These are phyloP conservation scores for Posidonia oceanica DNA, from an alignment of 116 monocot species.

Conservation along the genomic window DNA sequence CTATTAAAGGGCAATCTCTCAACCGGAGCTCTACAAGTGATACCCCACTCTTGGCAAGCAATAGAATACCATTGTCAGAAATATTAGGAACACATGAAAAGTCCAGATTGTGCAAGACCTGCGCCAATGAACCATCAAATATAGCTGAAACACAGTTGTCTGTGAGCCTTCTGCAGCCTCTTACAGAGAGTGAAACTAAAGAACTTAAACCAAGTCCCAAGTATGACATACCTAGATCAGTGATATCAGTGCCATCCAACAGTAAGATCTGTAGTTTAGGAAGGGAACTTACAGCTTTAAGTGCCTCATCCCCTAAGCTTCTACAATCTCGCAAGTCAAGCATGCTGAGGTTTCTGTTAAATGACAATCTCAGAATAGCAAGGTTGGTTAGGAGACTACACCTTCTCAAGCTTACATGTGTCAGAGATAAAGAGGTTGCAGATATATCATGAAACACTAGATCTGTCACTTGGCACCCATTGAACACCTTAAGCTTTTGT, in stretches of 20 bases:
- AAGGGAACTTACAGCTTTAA: slow-evolving; percentile 43
- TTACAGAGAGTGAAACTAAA: slow-evolving; percentile 62
- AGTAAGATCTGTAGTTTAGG: slow-evolving; percentile 48
- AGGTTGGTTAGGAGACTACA: slow-evolving; percentile 66
- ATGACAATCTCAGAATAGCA: slow-evolving; percentile 51
- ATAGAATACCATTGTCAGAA: slow-evolving; percentile 66
- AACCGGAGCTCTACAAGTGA: slow-evolving; percentile 68
- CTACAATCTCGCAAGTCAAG: slow-evolving; percentile 83
- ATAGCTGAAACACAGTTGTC: slow-evolving; percentile 47
- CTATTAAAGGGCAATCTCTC: slow-evolving; percentile 60
- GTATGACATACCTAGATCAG: slow-evolving; percentile 50
- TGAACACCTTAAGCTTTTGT: slow-evolving; percentile 53
- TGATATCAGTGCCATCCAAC: slow-evolving; percentile 62
- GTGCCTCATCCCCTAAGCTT: slow-evolving; percentile 46
- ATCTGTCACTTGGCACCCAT: slow-evolving; percentile 86
- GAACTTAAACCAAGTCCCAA: slow-evolving; percentile 41
- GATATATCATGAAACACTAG: slow-evolving; percentile 86
- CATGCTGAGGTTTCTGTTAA: slow-evolving; percentile 47
- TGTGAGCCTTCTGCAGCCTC: slow-evolving; percentile 77
- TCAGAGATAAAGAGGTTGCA: slow-evolving; percentile 75
- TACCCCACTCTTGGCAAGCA: slow-evolving; percentile 46
- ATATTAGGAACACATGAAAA: slow-evolving; percentile 57
- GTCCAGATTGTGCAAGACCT: slow-evolving; percentile 52
- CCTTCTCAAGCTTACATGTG: slow-evolving; percentile 78
- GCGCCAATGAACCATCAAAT: slow-evolving; percentile 32